Base-by-base conservation (phyloP, 495 filamentous ascomycete genomes). In the Gamarada debralockiae region DNA sequence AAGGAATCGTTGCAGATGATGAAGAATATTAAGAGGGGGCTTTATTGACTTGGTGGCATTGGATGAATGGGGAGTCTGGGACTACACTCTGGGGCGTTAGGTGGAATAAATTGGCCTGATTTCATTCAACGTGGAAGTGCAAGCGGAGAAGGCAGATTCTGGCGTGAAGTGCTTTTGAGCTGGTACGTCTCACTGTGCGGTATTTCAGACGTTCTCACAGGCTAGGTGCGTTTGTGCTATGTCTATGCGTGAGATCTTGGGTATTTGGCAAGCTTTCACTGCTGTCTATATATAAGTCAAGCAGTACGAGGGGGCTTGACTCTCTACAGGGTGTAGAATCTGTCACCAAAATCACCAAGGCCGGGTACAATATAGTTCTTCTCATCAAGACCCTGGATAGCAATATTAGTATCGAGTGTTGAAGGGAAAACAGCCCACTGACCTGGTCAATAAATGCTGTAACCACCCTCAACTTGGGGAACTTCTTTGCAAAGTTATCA, bases 281-380 rank as follows among this genome's bases (percentile, higher is more conserved):
- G n/a, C n/a, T n/a, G n/a, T n/a, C n/a, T n/a, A n/a, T n/a, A n/a
- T n/a, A n/a, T n/a, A n/a, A n/a, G n/a, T n/a, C n/a, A n/a, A n/a
- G n/a, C n/a, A n/a, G n/a, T n/a, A n/a, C n/a, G n/a, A n/a, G n/a
- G n/a, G n/a, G n/a, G 27, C 27, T 5, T 15, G 23, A 21, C 29
- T 18, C 17, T 27, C 18, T 39, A 98, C 65, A 96, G 80, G 29
- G 93, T 97, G 65, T 97, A 98, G 66, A 92, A 98, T 60, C 93
- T 78, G 65, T 98, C 93, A 34, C 93, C 93, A 67, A 98, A 98
- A 67, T 98, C 93, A 41, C 93, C 93, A 14, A 98, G 78, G 3
- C 93, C 93, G 21, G 93, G 93, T 40, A 95, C 82, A 63, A 98
- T 98, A 65, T 97, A 98, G 60, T 96, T 98, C 79, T 96, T 96